These are phyloP conservation scores for Geosmithia putterillii DNA, from an alignment of 2,329 filamentous ascomycete species.

Conservation along the genomic window DNA sequence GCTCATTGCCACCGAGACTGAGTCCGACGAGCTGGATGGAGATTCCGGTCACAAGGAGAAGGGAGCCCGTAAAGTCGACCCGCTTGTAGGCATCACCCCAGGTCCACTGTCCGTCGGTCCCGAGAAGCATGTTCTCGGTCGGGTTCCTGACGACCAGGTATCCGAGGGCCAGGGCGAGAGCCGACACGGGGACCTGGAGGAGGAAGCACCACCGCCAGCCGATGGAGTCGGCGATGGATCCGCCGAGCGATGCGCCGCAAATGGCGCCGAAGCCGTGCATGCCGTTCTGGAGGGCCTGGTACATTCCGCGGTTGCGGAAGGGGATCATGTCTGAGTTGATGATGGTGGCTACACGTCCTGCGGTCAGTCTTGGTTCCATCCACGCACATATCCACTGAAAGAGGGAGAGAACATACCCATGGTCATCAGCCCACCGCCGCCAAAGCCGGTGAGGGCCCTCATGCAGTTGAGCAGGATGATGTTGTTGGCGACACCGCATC, in stretches of 20 bases:
- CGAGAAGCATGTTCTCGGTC: constrained; percentile 5
- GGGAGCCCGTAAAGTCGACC: constrained; percentile 45
- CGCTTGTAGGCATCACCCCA: constrained; percentile 25
- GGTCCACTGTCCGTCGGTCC: constrained; percentile 18
- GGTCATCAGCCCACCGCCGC: constrained; percentile 55
- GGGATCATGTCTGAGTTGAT: constrained; percentile 54
- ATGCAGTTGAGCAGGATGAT: constrained; percentile 51
- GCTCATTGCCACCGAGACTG: constrained; percentile 42
- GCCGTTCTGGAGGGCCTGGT: constrained; percentile 48
- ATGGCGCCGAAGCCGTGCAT: constrained; percentile 51
- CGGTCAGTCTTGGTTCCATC: background rate
- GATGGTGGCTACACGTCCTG: constrained; percentile 24
- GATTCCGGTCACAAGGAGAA: constrained; percentile 44
- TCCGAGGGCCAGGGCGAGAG: constrained; percentile 40
- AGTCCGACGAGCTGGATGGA: constrained; percentile 43
- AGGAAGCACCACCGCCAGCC: constrained; percentile 60
- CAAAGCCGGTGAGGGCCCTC: constrained; percentile 55
- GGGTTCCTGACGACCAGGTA: constrained; percentile 38
- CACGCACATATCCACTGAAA: too few species aligned
- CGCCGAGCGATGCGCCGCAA: constrained; percentile 51
- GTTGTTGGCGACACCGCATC: constrained; percentile 48
- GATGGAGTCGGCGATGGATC: constrained; percentile 48
- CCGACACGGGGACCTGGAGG: constrained; percentile 47
- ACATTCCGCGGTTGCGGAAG: constrained; percentile 41
- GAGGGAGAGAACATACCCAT: constrained; percentile 38